Evolutionary conservation across 805 yeast genomes (phyloP).

Genomic region (Saturnispora bothae): DNA sequence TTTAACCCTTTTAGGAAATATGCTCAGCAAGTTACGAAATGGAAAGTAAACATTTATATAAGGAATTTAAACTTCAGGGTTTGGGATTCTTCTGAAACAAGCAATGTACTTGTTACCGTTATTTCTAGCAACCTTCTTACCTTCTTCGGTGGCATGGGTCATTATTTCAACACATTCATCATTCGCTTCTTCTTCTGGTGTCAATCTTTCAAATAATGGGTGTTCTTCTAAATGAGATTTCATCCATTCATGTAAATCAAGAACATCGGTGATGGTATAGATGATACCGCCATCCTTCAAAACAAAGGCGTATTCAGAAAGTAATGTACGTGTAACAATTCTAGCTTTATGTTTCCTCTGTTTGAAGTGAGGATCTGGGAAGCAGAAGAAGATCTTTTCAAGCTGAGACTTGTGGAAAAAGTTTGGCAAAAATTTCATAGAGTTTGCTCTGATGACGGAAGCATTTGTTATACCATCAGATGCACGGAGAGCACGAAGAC

Average conservation of each 20-base stretch:
- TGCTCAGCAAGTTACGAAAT: constrained; percentile 1
- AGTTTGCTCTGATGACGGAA: constrained; percentile 85
- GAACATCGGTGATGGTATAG: constrained; percentile 93
- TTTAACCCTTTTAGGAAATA: background rate
- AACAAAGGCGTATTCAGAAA: constrained; percentile 87
- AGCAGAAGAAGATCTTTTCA: constrained; percentile 90
- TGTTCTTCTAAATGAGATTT: constrained; percentile 81
- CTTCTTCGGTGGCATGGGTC: constrained; percentile 95
- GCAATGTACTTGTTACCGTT: constrained; percentile 82
- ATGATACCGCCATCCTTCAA: constrained; percentile 77
- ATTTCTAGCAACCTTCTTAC: constrained; percentile 90
- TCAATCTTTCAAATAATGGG: constrained; percentile 78
- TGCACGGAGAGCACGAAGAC: constrained; percentile 79
- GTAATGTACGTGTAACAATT: constrained; percentile 79
- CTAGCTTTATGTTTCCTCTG: constrained; percentile 96
- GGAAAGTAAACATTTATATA: background rate
- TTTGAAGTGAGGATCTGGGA: constrained; percentile 99
- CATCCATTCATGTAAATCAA: constrained; percentile 95
- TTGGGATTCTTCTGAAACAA: constrained; percentile 67
- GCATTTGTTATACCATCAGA: constrained; percentile 64
- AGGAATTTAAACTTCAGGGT: constrained; percentile 31
- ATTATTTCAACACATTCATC: constrained; percentile 81
- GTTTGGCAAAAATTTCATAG: constrained; percentile 95
- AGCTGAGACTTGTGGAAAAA: constrained; percentile 78
- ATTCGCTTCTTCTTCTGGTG: constrained; percentile 63